These are phyloP conservation scores for Exophiala aquamarina DNA, from an alignment of 2,329 filamentous ascomycete genomes.

Conservation along the genomic window DNA sequence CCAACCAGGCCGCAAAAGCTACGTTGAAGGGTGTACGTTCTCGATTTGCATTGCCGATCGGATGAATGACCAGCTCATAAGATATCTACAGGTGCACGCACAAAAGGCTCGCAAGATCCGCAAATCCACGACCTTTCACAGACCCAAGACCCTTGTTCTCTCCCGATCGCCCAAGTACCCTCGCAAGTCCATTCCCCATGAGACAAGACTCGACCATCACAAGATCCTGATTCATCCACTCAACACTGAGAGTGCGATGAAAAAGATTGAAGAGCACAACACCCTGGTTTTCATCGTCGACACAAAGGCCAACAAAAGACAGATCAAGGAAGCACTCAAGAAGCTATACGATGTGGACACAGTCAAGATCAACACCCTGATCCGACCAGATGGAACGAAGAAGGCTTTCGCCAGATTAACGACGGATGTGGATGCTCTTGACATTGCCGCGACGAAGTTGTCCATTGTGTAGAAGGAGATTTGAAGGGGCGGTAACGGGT, in stretches of 20 bases:
- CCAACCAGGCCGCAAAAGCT: constrained; percentile 91
- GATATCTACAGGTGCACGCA: constrained; percentile 59
- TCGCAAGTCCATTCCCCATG: constrained; percentile 88
- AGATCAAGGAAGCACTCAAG: constrained; percentile 98
- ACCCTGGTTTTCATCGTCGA: constrained; percentile 98
- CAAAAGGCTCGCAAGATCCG: constrained; percentile 94
- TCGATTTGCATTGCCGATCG: constrained; percentile 26
- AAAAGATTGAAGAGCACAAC: constrained; percentile 99
- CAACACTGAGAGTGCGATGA: constrained; percentile 99
- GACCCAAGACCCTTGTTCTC: constrained; percentile 92
- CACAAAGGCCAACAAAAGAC: constrained; percentile 98
- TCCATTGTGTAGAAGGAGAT: constrained; percentile 73
- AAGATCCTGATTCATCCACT: constrained; percentile 97
- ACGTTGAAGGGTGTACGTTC: constrained; percentile 86
- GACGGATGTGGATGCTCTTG: constrained; percentile 93
- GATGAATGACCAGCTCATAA: background rate
- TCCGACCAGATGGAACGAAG: constrained; percentile 94
- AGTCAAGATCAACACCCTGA: constrained; percentile 99
- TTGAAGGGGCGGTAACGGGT: constrained; percentile 27
- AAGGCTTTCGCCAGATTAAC: constrained; percentile 98
- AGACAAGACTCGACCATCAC: constrained; percentile 91
- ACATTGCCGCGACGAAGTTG: constrained; percentile 99
- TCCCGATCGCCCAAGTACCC: constrained; percentile 93
- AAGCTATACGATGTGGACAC: constrained; percentile 98
- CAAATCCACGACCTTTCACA: constrained; percentile 92